These are phyloP conservation scores for Talaromyces adpressus DNA, from an alignment of 495 filamentous ascomycete genomes.

Conservation along the genomic window DNA sequence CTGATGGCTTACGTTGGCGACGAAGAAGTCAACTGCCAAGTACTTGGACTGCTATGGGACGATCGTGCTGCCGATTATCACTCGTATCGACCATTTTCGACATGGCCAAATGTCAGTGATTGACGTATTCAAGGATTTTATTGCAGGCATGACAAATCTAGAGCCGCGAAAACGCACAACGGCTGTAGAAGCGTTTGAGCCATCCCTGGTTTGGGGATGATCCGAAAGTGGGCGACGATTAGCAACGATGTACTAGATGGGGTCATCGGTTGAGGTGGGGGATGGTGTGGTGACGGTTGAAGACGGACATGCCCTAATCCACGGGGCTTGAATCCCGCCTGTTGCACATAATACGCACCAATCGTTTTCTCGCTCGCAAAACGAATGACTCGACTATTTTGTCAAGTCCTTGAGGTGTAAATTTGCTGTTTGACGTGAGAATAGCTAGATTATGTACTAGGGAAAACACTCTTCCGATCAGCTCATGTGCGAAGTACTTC, in stretches of 20 bases:
- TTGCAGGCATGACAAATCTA: conserved; percentile 9
- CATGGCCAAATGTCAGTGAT: conserved; percentile 14
- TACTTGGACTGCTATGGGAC: conserved; percentile 11
- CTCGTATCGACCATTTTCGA: conserved; percentile 18
- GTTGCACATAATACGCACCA: too few relatives aligned
- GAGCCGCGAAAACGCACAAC: conserved; percentile 8
- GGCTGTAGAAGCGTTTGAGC: not conserved
- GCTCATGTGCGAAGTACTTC: not conserved
- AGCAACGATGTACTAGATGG: not conserved
- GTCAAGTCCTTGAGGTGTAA: not conserved
- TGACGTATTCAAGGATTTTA: conserved; percentile 23
- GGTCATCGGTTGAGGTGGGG: not conserved
- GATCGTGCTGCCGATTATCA: conserved; percentile 18
- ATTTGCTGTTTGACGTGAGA: not conserved
- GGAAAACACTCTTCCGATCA: not conserved
- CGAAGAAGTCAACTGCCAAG: conserved; percentile 10
- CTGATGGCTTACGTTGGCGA: conserved; percentile 17
- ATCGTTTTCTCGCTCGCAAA: not conserved
- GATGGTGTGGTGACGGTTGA: not conserved
- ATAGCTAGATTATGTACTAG: not conserved
- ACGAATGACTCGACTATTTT: not conserved
- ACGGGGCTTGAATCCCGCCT: too few relatives aligned
- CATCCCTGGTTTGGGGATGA: not conserved
- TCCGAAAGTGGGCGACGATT: not conserved
- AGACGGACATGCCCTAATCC: not conserved